Percentiles rank a stretch among this genome's conserved stretches.
These are phyloP conservation scores for Mycena vitilis DNA, from an alignment of 768 basidiomycete genomes.

Conservation along the genomic window DNA sequence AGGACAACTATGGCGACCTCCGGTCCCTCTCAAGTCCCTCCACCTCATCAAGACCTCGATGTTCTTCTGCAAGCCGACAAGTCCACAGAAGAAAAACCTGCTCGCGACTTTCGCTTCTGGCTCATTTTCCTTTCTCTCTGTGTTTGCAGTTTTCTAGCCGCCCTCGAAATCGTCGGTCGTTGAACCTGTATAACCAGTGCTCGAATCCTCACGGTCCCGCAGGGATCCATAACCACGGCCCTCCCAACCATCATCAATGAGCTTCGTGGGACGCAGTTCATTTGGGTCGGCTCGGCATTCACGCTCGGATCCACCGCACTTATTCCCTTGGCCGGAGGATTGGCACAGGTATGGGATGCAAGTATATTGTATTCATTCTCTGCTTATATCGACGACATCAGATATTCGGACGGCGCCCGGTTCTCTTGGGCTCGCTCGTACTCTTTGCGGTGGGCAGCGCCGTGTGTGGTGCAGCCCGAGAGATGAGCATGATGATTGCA, in stretches of 20 bases:
- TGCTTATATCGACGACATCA: constrained; percentile 20
- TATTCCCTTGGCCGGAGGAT: constrained; percentile 52
- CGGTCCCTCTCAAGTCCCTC: too few relatives aligned
- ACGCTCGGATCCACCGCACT: constrained; percentile 54
- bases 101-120: too few relatives aligned
- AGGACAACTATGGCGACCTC: too few relatives aligned
- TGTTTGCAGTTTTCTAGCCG: too few relatives aligned
- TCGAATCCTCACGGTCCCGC: too few relatives aligned
- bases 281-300: constrained; percentile 62
- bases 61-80: too few relatives aligned
- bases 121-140: too few relatives aligned
- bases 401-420: constrained; percentile 52
- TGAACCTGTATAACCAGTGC: too few relatives aligned
- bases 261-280: constrained; percentile 51
- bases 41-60: too few relatives aligned
- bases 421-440: constrained; percentile 44
- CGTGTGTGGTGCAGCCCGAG: constrained; percentile 54
- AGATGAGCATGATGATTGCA: constrained; percentile 55
- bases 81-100: too few relatives aligned
- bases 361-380: not conserved
- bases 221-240: constrained; percentile 42
- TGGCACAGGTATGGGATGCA: constrained; percentile 39
- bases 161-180: too few relatives aligned
- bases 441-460: constrained; percentile 57
- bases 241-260: constrained; percentile 55